Evolutionary conservation across 805 yeast genomes (phyloP).

Genomic region (Myxozyma nipponensis): DNA sequence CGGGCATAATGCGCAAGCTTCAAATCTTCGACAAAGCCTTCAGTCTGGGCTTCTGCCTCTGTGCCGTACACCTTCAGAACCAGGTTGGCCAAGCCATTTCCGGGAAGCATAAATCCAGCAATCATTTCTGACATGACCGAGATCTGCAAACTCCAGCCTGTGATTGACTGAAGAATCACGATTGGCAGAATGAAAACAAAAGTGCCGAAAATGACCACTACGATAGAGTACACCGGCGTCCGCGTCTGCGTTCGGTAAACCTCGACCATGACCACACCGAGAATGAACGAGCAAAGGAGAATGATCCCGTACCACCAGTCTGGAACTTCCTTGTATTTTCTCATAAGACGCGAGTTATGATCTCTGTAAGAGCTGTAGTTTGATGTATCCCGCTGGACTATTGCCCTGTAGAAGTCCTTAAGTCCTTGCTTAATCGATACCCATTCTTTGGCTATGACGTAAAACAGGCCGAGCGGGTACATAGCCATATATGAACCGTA

Average conservation of each 20-base stretch:
- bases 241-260: constrained; percentile 45
- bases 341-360: constrained; percentile 56
- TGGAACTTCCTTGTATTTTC: constrained; percentile 56
- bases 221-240: constrained; percentile 60
- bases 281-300: constrained; percentile 45
- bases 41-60: constrained; percentile 43
- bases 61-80: constrained; percentile 58
- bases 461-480: constrained; percentile 28
- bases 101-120: constrained; percentile 63
- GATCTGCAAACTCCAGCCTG: constrained; percentile 57
- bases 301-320: constrained; percentile 56
- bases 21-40: constrained; percentile 51
- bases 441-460: constrained; percentile 7
- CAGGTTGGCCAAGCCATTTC: constrained; percentile 58
- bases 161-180: constrained; percentile 57
- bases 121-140: constrained; percentile 62
- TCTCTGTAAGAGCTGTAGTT: constrained; percentile 38
- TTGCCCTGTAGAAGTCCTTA: constrained; percentile 28
- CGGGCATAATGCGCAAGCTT: constrained; percentile 64
- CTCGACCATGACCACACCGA: constrained; percentile 43
- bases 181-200: constrained; percentile 57
- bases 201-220: constrained; percentile 55
- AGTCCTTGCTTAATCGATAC: not conserved
- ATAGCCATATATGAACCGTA: constrained; percentile 62
- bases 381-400: constrained; percentile 3